Evolutionary conservation across 2,329 filamentous ascomycete species (phyloP), one percentile per base, ranked within the genome.

Genomic region (Exserohilum rostratum): DNA sequence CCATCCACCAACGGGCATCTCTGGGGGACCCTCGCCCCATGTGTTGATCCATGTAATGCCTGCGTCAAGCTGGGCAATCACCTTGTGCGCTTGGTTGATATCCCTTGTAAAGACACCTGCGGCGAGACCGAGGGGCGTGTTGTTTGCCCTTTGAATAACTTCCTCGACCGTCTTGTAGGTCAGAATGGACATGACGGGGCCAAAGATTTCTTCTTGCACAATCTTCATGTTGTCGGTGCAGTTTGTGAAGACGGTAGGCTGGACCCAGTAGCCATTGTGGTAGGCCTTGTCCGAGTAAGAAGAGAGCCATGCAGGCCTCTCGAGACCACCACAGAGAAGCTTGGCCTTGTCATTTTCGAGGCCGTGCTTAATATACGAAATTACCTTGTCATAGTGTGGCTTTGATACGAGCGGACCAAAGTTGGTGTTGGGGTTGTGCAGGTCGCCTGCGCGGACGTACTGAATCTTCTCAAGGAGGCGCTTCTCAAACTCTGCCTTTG

Each of bases 11-110:
- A 96, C 91, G 2, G 89, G 89, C 92, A 96, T 96, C 80, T 96
- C 91, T 0, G 92, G 90, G 0, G 91, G 91, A 44, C 85, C 88
- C 78, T 96, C 91, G n/a, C 92, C 91, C 92, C 92, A 96, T 0
- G 90, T 92, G 74, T 96, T 96, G 47, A 96, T 83, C 91, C 91
- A 96, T 1, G 90, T 96, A 68, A 96, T 96, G 30, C 91, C 91
- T 0, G 91, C 91, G 70, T 96, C 83, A 5, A 96, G 78, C 67
- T 85, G 82, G 20, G 84, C 82, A 37, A 93, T 81, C 1, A 93
- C 84, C 38, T 84, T 80, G 68, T 96, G 90, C 50, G 90, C 91
- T 43, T 83, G 71, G 64, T 90, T 88, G 47, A 96, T 75, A 62
- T 96, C 85, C 54, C 84, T 85, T 0, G 90, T 90, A 64, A 96